Conservation (phyloP, 345 rosid genomes). For the Aquilaria yunnanensis region DNA sequence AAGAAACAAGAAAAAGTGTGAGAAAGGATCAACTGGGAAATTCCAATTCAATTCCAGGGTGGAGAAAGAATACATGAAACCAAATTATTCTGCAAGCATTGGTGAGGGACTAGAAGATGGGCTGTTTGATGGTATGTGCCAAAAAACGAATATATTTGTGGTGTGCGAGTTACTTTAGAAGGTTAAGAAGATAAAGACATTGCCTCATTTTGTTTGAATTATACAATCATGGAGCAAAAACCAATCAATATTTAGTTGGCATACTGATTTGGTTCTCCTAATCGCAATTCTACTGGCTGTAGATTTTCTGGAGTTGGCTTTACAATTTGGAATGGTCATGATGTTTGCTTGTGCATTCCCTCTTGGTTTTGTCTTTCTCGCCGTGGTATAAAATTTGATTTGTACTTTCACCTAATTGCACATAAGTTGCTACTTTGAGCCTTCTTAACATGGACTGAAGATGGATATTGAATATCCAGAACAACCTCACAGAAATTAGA, state of each 20-base stretch:
- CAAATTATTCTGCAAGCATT: conserved; percentile 73
- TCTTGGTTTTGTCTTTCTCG: conserved; percentile 69
- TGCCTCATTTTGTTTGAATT: background rate
- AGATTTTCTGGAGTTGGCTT: conserved; percentile 79
- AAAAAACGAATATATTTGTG: background rate
- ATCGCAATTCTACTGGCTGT: conserved; percentile 9
- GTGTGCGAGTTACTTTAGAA: background rate
- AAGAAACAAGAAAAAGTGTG: conserved; percentile 62
- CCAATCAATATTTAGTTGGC: too few relatives aligned
- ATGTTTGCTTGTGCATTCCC: conserved; percentile 99
- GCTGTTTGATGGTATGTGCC: conserved; percentile 71
- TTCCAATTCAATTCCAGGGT: conserved; percentile 63
- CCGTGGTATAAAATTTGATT: conserved; percentile 40
- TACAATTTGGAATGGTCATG: conserved; percentile 97
- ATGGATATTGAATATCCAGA: conserved; percentile 35
- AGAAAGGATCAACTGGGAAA: conserved; percentile 47
- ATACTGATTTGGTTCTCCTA: too few relatives aligned
- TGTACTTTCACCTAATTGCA: conserved; percentile 8
- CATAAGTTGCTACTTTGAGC: background rate
- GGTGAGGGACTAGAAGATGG: conserved; percentile 91
- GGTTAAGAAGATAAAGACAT: background rate
- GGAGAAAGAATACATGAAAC: conserved; percentile 89
- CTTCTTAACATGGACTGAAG: conserved; percentile 5
- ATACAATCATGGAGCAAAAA: too few relatives aligned
- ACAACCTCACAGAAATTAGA: conserved; percentile 73